Percentiles rank a stretch among this genome's conserved stretches.
phyloP scores from a whole-genome alignment of 139 green algal species.

The Penium margaritaceum region DNA sequence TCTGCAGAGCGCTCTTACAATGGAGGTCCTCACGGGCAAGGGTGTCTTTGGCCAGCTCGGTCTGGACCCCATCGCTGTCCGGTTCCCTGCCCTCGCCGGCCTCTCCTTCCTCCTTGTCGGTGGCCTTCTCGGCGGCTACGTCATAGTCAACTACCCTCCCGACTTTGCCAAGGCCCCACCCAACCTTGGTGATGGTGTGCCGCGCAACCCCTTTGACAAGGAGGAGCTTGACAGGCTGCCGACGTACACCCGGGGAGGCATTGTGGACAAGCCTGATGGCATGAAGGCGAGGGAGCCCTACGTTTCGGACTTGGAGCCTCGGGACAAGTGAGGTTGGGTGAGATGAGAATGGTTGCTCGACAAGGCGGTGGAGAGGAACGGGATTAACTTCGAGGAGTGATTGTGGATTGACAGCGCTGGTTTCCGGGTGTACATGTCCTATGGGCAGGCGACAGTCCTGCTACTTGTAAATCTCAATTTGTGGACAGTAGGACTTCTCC shows the following conservation, averaged over 20 bases:
- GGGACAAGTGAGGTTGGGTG: no score
- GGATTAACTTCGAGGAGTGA: no score
- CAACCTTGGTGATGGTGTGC: constrained; percentile 22
- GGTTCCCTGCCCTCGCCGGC: constrained; percentile 16
- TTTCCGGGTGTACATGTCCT: no score
- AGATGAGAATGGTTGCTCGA: no score
- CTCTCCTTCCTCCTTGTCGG: constrained; percentile 23
- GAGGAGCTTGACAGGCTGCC: constrained; percentile 8
- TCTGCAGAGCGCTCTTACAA: constrained; percentile 7
- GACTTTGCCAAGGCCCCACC: constrained; percentile 28
- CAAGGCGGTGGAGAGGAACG: no score
- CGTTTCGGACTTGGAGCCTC: constrained; percentile 17
- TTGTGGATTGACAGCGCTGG: no score
- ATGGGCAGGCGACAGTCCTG: no score
- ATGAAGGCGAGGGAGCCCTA: constrained; percentile 14
- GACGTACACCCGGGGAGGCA: constrained; percentile 27
- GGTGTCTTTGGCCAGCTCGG: constrained; percentile 33
- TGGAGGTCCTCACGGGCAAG: constrained; percentile 43
- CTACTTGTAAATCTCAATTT: no score
- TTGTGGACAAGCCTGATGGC: constrained; percentile 12
- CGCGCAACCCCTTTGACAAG: constrained; percentile 25
- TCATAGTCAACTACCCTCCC: constrained; percentile 33
- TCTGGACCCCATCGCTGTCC: neutral
- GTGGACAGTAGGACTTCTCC: no score
- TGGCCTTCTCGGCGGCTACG: constrained; percentile 27